Evolutionary conservation across 768 basidiomycete genomes (phyloP).

Genomic region (Naganishia friedmannii): DNA sequence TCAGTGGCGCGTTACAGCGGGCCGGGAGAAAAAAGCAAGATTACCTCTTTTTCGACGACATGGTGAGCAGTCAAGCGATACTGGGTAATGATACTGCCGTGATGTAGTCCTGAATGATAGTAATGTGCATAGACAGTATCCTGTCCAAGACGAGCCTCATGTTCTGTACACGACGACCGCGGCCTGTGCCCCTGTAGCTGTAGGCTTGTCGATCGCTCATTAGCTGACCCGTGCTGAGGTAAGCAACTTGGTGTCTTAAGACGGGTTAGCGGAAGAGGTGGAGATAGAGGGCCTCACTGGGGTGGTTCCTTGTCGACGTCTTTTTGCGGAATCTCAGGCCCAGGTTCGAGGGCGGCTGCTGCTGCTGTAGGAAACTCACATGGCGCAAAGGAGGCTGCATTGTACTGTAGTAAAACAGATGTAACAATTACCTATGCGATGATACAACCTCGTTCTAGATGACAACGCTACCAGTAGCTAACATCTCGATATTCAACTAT

Average conservation of each 20-base stretch:
- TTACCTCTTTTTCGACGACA: slow-evolving; percentile 29
- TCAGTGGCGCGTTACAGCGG: neutral
- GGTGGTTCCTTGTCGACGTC: slow-evolving; percentile 47
- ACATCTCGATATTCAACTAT: slow-evolving; percentile 51
- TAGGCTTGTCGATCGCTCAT: too few relatives aligned
- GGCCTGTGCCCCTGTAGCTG: too few relatives aligned
- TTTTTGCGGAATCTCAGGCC: slow-evolving; percentile 39
- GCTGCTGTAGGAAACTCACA: neutral
- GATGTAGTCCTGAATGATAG: too few relatives aligned
- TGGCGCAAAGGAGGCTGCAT: neutral
- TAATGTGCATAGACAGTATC: too few relatives aligned
- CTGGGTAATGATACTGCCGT: too few relatives aligned
- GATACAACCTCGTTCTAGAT: neutral
- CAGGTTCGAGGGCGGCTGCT: slow-evolving; percentile 17
- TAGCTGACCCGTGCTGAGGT: too few relatives aligned
- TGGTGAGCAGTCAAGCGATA: neutral
- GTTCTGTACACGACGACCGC: too few relatives aligned
- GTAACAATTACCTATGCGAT: neutral
- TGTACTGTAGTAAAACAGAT: neutral
- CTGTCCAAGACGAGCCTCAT: too few relatives aligned
- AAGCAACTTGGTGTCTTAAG: neutral
- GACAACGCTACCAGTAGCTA: slow-evolving; percentile 29
- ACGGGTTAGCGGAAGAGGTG: slow-evolving; percentile 20
- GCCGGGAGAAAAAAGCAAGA: neutral
- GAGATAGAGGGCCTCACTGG: slow-evolving; percentile 49